phyloP scores from a whole-genome alignment of 257 asterid species.

The Solanum medicagineum region DNA sequence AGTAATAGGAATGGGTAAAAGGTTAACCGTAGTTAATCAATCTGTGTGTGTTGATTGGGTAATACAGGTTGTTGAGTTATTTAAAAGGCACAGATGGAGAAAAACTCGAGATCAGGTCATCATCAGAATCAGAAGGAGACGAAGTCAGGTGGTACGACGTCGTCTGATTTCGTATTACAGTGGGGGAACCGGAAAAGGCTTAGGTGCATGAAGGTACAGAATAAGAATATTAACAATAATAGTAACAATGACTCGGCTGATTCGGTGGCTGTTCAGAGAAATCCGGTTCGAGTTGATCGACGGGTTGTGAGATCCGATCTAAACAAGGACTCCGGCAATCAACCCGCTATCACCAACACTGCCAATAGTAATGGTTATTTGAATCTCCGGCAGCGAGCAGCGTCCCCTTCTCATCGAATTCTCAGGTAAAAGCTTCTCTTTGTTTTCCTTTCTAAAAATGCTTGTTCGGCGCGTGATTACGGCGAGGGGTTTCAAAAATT shows the following conservation, averaged over 20 bases:
- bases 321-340: slow-evolving; percentile 24
- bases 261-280: slow-evolving; percentile 25
- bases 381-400: slow-evolving; percentile 72
- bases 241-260: slow-evolving; percentile 22
- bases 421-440: slow-evolving; percentile 21
- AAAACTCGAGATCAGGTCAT: slow-evolving; percentile 34
- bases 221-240: slow-evolving; percentile 24
- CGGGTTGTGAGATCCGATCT: slow-evolving; percentile 58
- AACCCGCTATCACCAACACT: slow-evolving; percentile 2
- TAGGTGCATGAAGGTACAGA: slow-evolving; percentile 68
- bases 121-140: slow-evolving; percentile 6
- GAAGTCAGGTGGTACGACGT: slow-evolving; percentile 34
- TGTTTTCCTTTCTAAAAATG: not conserved
- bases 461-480: too few species aligned
- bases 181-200: slow-evolving; percentile 82
- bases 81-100: slow-evolving; percentile 41
- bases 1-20: not conserved
- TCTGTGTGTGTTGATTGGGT: not conserved
- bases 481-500: too few species aligned
- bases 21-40: slow-evolving; percentile 10
- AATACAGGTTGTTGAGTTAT: slow-evolving; percentile 10
- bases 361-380: slow-evolving; percentile 16
- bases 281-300: slow-evolving; percentile 37
- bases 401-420: slow-evolving; percentile 59
- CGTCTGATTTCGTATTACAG: slow-evolving; percentile 70